Evolutionary conservation across 805 yeast genomes (phyloP), one percentile per base, ranked within the genome.

Genomic region (Monosporozyma siamensis): DNA sequence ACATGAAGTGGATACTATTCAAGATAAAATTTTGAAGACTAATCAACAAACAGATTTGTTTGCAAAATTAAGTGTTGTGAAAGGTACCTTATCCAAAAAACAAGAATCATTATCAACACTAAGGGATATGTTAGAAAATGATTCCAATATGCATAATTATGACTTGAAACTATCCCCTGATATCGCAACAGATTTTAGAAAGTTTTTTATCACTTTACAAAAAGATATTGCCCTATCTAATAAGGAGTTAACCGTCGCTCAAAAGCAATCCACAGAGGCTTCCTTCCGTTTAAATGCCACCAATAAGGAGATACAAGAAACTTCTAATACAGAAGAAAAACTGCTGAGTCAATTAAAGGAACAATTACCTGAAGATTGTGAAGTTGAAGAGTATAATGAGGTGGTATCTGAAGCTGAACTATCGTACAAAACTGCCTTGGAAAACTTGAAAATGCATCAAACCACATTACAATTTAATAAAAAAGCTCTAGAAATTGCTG

Each of bases 391-490:
- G 1, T 82, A 77, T 54, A 76, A 74, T 27, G 63, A 61, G 1
- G 65, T 72, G 5, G 47, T 81, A 2, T 55, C 59, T 22, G 82
- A 76, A 12, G 67, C 80, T 4, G 90, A 85, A 52, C 72, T 71
- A 14, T 81, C 80, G 34, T 74, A 76, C 48, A 71, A 75, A 34
- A 70, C 70, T 15, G 77, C 86, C 0, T 63, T 77, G 12, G 83
- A 81, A 48, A 79, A 82, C 43, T 56, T 76, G 25, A 85, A 85
- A 54, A 77, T 84, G 49, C 74, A 73, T 24, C 78, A 77, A 35
- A 83, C 87, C 2, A 80, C 89, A 0, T 66, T 76, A 21, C 75
- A 75, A 34, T 88, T 81, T 61, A 87, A 84, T 53, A 61, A 69
- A 18, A 75, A 75, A 35, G 96, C 96, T 0, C 61, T 83, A 9